phyloP scores from a whole-genome alignment of 1,284 basidiomycete genomes.

The Rhodotorula sp. region DNA sequence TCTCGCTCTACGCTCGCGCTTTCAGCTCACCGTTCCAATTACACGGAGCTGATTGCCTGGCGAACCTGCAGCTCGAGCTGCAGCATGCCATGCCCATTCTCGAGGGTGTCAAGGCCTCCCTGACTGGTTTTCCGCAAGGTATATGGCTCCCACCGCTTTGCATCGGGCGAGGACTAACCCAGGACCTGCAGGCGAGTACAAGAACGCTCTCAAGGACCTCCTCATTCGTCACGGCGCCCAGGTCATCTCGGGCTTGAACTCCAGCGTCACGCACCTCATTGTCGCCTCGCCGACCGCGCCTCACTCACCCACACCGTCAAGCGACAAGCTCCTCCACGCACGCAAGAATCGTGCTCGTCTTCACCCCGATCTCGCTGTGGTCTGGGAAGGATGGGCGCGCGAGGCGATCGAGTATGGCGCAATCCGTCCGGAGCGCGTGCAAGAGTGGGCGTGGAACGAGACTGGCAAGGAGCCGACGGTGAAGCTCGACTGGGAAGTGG shows the following conservation, averaged over 20 bases:
- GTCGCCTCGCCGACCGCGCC: conserved; percentile 42
- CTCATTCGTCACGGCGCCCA: conserved; percentile 29
- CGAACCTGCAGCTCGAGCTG: conserved; percentile 55
- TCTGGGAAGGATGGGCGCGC: conserved; percentile 39
- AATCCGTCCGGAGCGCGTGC: not conserved
- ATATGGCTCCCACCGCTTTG: not conserved
- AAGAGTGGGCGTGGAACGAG: conserved; percentile 12
- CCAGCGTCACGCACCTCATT: conserved; percentile 36
- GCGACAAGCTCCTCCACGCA: conserved; percentile 25
- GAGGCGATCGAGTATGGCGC: conserved; percentile 32
- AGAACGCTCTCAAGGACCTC: conserved; percentile 1
- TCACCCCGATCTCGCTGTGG: conserved; percentile 11
- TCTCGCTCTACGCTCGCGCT: conserved; percentile 40
- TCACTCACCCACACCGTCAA: conserved; percentile 18
- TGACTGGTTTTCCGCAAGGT: conserved; percentile 53
- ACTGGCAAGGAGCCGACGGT: conserved; percentile 11
- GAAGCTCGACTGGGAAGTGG: conserved; percentile 4
- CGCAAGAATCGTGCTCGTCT: not conserved
- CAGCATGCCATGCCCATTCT: conserved; percentile 66
- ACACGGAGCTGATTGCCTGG: too few relatives aligned
- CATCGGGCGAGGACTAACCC: not conserved
- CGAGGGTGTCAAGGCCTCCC: conserved; percentile 60
- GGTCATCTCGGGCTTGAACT: conserved; percentile 28
- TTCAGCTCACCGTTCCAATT: too few relatives aligned
- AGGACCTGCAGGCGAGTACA: conserved; percentile 10